These are phyloP conservation scores for Rubia peregrina DNA, from an alignment of 305 asterid genomes.

Conservation along the genomic window DNA sequence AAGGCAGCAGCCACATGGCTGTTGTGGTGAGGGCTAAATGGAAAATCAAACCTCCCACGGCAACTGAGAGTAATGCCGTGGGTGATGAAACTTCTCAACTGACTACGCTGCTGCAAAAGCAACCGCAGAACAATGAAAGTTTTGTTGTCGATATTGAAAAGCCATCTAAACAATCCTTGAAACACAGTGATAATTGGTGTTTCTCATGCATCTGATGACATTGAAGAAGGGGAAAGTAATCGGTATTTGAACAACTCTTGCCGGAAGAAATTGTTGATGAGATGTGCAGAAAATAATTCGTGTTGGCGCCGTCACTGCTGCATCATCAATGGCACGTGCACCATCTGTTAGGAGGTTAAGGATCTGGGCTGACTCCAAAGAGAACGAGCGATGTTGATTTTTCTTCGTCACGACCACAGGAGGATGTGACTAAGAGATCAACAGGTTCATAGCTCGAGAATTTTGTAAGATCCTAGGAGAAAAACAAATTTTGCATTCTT, in stretches of 20 bases:
- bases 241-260: constrained; percentile 87
- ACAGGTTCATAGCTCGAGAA: constrained; percentile 4
- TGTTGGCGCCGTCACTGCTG: constrained; percentile 96
- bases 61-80: constrained; percentile 36
- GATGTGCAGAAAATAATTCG: constrained; percentile 94
- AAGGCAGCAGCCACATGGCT: constrained; percentile 96
- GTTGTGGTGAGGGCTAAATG: constrained; percentile 71
- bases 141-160: constrained; percentile 61
- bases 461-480: not conserved
- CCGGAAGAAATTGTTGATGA: constrained; percentile 99
- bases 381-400: constrained; percentile 41
- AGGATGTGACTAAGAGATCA: constrained; percentile 32
- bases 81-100: constrained; percentile 29
- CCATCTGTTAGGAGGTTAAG: constrained; percentile 73
- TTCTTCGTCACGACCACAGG: constrained; percentile 26
- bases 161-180: constrained; percentile 33
- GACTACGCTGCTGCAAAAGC: constrained; percentile 43
- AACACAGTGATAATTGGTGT: constrained; percentile 27
- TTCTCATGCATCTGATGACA: constrained; percentile 39
- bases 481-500: not conserved
- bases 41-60: constrained; percentile 41
- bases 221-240: constrained; percentile 82
- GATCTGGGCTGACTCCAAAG: constrained; percentile 42
- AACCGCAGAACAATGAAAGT: constrained; percentile 34
- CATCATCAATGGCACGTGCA: constrained; percentile 82